Conservation (phyloP, 805 yeast genomes). For the Monosporozyma aquatica region DNA sequence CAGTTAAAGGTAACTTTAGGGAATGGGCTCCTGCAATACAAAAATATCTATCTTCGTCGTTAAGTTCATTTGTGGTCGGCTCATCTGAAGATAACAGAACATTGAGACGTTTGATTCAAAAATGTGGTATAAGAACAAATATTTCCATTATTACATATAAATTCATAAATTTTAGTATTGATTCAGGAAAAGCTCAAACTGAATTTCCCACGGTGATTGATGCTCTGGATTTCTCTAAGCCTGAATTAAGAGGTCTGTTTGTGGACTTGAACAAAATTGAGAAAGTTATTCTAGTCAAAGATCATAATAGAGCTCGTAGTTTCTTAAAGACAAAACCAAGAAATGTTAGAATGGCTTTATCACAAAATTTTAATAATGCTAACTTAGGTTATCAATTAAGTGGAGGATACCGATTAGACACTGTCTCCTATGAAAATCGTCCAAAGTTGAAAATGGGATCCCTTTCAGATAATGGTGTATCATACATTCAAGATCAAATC, state of each 20-base stretch:
- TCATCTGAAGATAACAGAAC: conserved; percentile 48
- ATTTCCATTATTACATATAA: conserved; percentile 40
- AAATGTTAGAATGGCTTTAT: conserved; percentile 37
- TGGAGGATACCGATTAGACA: conserved; percentile 45
- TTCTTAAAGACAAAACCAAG: conserved; percentile 30
- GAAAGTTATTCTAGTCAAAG: conserved; percentile 42
- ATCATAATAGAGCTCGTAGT: conserved; percentile 43
- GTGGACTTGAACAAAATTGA: conserved; percentile 60
- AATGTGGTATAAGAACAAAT: conserved; percentile 30
- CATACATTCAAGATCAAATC: conserved; percentile 18
- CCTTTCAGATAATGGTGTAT: conserved; percentile 14
- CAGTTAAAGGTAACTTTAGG: conserved; percentile 44
- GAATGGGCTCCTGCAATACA: conserved; percentile 58
- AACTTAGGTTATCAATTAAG: conserved; percentile 39
- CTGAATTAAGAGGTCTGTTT: conserved; percentile 47
- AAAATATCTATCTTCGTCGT: conserved; percentile 37
- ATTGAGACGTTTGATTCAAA: conserved; percentile 31
- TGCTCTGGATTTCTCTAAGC: conserved; percentile 46
- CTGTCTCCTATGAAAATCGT: conserved; percentile 36
- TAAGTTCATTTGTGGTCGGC: conserved; percentile 61
- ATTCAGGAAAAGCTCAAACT: conserved; percentile 35
- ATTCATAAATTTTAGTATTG: conserved; percentile 38
- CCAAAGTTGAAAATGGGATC: conserved; percentile 16
- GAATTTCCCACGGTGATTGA: conserved; percentile 47
- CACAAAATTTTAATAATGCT: conserved; percentile 31